Conservation (phyloP, 129 eudicot species). For the Centrapalus pauciflorus region DNA sequence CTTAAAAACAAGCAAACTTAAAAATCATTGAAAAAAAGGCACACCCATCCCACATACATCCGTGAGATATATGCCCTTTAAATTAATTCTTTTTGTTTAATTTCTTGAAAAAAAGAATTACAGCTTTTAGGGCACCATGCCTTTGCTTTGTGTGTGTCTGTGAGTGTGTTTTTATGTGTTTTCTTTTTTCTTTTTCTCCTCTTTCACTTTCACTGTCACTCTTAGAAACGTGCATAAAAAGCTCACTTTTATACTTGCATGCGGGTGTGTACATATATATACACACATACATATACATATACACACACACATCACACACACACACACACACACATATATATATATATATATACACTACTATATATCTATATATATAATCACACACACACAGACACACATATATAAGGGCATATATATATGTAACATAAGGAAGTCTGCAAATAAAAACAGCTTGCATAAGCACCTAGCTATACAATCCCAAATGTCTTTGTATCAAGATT, state of each 20-base stretch:
- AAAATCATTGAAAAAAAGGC: background rate
- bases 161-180: conserved; percentile 14
- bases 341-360: background rate
- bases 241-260: conserved; percentile 35
- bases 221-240: conserved; percentile 34
- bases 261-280: conserved; percentile 28
- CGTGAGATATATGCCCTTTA: conserved; percentile 4
- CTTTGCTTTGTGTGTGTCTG: conserved; percentile 17
- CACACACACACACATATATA: background rate
- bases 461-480: background rate
- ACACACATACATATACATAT: background rate
- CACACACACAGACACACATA: background rate
- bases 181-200: conserved; percentile 25
- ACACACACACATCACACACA: background rate
- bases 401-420: background rate
- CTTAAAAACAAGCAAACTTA: background rate
- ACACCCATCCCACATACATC: background rate
- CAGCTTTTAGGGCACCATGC: conserved; percentile 40
- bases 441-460: conserved; percentile 1
- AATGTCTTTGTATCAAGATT: background rate
- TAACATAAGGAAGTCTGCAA: no score
- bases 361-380: background rate
- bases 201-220: conserved; percentile 35
- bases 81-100: no score
- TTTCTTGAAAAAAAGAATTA: conserved; percentile 12